phyloP scores from a whole-genome alignment of 129 eudicot genomes.

The Deinandra increscens region DNA sequence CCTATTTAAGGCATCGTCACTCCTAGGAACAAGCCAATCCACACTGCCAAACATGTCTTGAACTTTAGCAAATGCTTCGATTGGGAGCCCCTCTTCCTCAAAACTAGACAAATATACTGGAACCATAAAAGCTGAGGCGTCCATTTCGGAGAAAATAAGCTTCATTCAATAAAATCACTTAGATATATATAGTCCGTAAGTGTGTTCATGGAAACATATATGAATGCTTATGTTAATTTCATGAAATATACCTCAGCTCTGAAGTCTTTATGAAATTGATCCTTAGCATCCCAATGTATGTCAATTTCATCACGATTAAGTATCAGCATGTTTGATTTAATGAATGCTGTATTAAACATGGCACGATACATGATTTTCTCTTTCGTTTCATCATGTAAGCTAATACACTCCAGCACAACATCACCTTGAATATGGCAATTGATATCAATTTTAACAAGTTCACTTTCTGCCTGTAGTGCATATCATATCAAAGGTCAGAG shows the following conservation, averaged over 20 bases:
- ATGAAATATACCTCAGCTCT: constrained; percentile 70
- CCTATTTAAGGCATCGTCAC: constrained; percentile 58
- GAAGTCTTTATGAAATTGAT: constrained; percentile 81
- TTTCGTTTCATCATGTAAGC: constrained; percentile 67
- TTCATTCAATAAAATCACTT: constrained; percentile 36
- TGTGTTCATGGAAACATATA: constrained; percentile 8
- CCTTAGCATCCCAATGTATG: constrained; percentile 71
- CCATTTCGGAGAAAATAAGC: constrained; percentile 98
- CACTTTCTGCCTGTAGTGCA: constrained; percentile 73
- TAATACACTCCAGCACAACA: constrained; percentile 84
- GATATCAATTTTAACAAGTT: constrained; percentile 81
- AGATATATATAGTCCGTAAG: constrained; percentile 1
- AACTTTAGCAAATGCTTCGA: constrained; percentile 92
- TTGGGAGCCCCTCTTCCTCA: constrained; percentile 94
- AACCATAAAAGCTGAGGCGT: constrained; percentile 51
- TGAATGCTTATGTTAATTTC: neutral
- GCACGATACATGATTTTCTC: constrained; percentile 77
- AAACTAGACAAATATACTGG: constrained; percentile 67
- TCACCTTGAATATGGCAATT: constrained; percentile 89
- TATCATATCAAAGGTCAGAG: constrained; percentile 7
- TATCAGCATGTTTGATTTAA: constrained; percentile 76
- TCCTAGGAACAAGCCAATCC: constrained; percentile 80
- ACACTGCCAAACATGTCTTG: constrained; percentile 78
- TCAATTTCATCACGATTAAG: constrained; percentile 90
- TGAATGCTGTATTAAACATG: constrained; percentile 93